Evolutionary conservation across 441 rosid species (phyloP).

Genomic region (Populus tomentosa): DNA sequence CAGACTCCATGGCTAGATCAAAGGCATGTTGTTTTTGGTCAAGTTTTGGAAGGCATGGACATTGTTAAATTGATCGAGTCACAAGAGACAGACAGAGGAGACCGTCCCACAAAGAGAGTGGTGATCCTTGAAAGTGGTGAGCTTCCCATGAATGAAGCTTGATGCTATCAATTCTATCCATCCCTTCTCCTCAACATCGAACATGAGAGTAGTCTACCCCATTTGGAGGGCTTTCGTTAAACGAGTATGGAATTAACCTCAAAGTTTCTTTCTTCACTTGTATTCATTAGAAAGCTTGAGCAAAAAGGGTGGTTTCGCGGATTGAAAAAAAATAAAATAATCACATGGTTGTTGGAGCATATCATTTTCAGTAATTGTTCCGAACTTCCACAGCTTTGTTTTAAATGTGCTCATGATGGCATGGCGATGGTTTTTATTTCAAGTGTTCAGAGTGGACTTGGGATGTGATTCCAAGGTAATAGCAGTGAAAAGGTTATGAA

Average conservation of each 20-base stretch:
- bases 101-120: conserved; percentile 88
- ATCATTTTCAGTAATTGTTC: background rate
- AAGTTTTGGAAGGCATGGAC: conserved; percentile 95
- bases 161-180: conserved; percentile 11
- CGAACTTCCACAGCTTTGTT: background rate
- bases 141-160: conserved; percentile 65
- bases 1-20: conserved; percentile 97
- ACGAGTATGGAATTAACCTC: background rate
- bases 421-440: background rate
- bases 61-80: conserved; percentile 76
- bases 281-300: background rate
- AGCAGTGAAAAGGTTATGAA: no score
- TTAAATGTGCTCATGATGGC: no score
- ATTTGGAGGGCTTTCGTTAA: background rate
- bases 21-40: conserved; percentile 95
- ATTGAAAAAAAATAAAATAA: background rate
- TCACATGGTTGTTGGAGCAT: background rate
- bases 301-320: background rate
- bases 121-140: conserved; percentile 77
- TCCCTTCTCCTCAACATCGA: background rate
- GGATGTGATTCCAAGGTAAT: no score
- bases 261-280: background rate
- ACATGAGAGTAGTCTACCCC: conserved; percentile 1
- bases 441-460: background rate
- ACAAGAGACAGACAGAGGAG: conserved; percentile 93